These are phyloP conservation scores for Letharia columbiana DNA, from an alignment of 495 filamentous ascomycete species.

Conservation along the genomic window DNA sequence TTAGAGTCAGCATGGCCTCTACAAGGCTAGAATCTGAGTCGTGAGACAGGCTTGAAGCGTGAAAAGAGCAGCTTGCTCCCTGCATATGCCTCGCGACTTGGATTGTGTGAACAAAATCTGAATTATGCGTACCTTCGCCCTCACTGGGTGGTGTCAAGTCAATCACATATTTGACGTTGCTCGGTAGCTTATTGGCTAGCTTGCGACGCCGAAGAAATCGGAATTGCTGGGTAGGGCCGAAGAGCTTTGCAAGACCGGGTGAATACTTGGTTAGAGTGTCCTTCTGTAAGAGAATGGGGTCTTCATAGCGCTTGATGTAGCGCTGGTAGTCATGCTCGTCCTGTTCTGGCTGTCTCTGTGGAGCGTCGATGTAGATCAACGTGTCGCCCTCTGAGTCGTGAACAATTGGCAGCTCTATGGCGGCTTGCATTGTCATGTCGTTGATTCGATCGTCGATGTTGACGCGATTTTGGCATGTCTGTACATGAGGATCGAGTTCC, in stretches of 20 bases:
- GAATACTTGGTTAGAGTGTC: slow-evolving; percentile 40
- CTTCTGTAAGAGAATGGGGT: slow-evolving; percentile 38
- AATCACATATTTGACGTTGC: slow-evolving; percentile 46
- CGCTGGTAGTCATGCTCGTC: slow-evolving; percentile 15
- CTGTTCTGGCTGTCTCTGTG: slow-evolving; percentile 29
- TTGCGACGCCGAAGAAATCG: slow-evolving; percentile 32
- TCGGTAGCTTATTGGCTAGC: slow-evolving; percentile 26
- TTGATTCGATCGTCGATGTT: slow-evolving; percentile 24
- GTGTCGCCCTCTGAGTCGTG: slow-evolving; percentile 42
- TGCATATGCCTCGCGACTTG: neutral
- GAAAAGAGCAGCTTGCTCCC: neutral
- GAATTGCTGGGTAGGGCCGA: slow-evolving; percentile 37
- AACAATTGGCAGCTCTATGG: slow-evolving; percentile 27
- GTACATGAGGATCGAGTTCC: neutral
- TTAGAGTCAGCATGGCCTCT: neutral
- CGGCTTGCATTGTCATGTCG: slow-evolving; percentile 22
- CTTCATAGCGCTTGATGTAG: slow-evolving; percentile 25
- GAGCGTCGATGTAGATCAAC: slow-evolving; percentile 45
- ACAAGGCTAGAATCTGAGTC: neutral
- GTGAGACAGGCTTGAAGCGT: neutral
- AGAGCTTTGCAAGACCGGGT: slow-evolving; percentile 39
- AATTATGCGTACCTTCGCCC: slow-evolving; percentile 41
- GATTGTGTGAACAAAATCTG: neutral
- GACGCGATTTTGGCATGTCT: neutral
- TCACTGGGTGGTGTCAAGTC: slow-evolving; percentile 53